Base-by-base conservation (phyloP, 345 rosid species). In the Eucalyptus globulus region DNA sequence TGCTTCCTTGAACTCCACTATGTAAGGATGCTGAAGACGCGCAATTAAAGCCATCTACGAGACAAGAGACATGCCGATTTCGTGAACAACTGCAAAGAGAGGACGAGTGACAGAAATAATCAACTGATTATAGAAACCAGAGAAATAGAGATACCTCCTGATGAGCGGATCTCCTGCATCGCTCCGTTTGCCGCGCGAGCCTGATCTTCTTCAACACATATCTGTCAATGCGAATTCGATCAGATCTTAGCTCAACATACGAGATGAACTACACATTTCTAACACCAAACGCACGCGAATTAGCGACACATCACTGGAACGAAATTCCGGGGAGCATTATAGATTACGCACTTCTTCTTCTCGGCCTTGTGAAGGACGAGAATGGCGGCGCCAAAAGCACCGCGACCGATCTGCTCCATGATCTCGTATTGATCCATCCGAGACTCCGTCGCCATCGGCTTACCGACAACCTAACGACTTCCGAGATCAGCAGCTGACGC, bases 401-500 rank as follows among this genome's bases (percentile, higher is more conserved):
- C 99, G 45, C 99, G 96, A 16, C 99, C 99, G 94, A 98, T 97
- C 97, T 97, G 99, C 90, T 97, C 99, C 99, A 98, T 98, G 93
- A 98, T 94, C 96, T 98, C 99, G 80, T 98, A 98, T 89, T 95
- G 98, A 95, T 98, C 99, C 99, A 98, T 98, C 56, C 98, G 94
- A 50, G 99, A 98, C 94, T 97, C 98, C 97, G 97, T 95, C 87
- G 69, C 91, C 90, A 80, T 86, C 69, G 16, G 62, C 87, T 49
- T 34, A 9, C 26, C 80, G 47, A 54, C 88, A 37, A 87, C 60
- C 88, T 34, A 37, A 11, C 53, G 56, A 49, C 86, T 53, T 80
- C 62, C 58, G 58, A 50, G 56, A 49, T 88, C 88, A 81, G 87
- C 34, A 80, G 45, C 72, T 51, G 85, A 40, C 47, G 85, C 85